Conservation (phyloP, 495 filamentous ascomycete species). For the Usnea hakonensis region DNA sequence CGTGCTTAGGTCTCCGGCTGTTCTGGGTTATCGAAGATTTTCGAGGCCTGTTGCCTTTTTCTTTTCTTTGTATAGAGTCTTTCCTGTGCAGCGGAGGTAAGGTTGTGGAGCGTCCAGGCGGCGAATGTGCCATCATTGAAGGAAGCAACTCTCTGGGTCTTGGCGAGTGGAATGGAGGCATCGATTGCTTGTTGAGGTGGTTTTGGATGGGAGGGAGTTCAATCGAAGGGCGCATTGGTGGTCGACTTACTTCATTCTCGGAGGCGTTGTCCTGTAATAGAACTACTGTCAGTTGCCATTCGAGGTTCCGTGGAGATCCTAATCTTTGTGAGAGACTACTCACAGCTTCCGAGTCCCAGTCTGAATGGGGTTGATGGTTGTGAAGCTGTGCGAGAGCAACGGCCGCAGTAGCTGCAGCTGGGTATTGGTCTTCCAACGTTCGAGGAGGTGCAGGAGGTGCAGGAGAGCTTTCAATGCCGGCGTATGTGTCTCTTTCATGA, state of each 20-base stretch:
- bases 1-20: constrained; percentile 64
- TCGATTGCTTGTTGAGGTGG: constrained; percentile 63
- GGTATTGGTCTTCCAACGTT: constrained; percentile 63
- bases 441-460: constrained; percentile 67
- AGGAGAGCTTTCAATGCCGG: constrained; percentile 61
- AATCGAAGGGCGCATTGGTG: constrained; percentile 51
- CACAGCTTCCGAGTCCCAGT: constrained; percentile 82
- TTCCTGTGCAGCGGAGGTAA: constrained; percentile 56
- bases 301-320: neutral
- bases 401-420: constrained; percentile 67
- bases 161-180: constrained; percentile 52
- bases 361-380: constrained; percentile 67
- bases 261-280: constrained; percentile 57
- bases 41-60: constrained; percentile 58
- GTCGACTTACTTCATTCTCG: constrained; percentile 58
- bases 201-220: constrained; percentile 68
- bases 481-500: constrained; percentile 45
- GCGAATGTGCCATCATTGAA: constrained; percentile 71
- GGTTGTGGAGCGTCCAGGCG: constrained; percentile 78
- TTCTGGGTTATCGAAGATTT: constrained; percentile 79
- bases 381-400: constrained; percentile 84
- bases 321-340: constrained; percentile 25
- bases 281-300: neutral
- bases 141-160: constrained; percentile 67
- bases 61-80: constrained; percentile 42